Evolutionary conservation across 306 rosid species (phyloP), one percentile per base, ranked within the genome.

Genomic region (Myrica gale): DNA sequence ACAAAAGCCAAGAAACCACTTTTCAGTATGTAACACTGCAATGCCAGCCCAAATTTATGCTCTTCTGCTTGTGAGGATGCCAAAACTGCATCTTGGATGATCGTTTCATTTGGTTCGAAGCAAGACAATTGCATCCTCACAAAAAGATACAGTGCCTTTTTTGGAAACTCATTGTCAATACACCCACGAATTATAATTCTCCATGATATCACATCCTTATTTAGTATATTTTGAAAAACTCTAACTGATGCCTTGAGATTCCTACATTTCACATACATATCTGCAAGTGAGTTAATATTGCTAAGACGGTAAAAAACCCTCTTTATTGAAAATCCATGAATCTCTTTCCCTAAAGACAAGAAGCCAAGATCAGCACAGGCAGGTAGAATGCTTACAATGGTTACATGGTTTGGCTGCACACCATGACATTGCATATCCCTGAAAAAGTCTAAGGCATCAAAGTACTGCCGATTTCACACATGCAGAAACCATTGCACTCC

Each of bases 371-470:
- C 68, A 65, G 78, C 74, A 73, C 78, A 79, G 63, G 52, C 82
- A 39, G 82, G 73, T 26, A 79, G 50, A 50, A 73, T n/a, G 50
- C 82, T 73, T 52, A 79, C 78, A 20, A 79, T 65, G 50, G 60
- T 72, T 19, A 65, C 77, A 65, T 79, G 77, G 66, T 79, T 72
- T 61, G 78, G 78, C 39, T 45, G 73, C 69, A 53, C 69, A 3
- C 77, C 82, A 5, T 65, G 74, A 79, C 58, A 9, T 52, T 79
- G 82, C 78, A 79, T 72, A 43, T 65, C 74, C 63, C 78, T 79
- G 44, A 72, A 63, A 43, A 72, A 52, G 19, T 63, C 43, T 2
- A 79, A 72, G 15, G 78, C 78, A 19, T 73, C 74, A 43, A n/a
- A 52, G 48, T 9, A 65, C 77, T 23, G 73, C 57, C 68, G 43